A percentile compares a stretch with the other conserved stretches of the same genome.
phyloP scores from a whole-genome alignment of 345 rosid species.

The Fremontodendron californicum region DNA sequence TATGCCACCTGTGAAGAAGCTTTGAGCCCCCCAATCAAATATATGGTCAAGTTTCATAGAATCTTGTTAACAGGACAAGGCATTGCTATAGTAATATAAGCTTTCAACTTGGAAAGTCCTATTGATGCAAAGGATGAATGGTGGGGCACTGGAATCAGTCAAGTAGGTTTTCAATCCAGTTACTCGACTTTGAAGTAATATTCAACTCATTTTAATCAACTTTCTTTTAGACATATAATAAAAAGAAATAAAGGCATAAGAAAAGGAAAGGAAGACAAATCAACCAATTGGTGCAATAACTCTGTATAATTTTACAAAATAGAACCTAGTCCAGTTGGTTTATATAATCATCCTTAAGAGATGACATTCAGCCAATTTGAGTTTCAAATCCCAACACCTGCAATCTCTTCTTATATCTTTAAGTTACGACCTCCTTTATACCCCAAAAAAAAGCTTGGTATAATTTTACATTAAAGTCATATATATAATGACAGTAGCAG shows the following conservation, averaged over 20 bases:
- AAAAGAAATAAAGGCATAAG: slow-evolving; percentile 1
- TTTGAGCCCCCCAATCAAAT: not conserved
- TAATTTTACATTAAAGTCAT: not conserved
- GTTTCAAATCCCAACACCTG: no score
- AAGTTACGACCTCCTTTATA: no score
- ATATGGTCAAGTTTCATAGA: not conserved
- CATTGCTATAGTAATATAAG: not conserved
- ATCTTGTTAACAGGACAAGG: not conserved
- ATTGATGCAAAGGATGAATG: not conserved
- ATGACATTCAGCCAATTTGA: no score
- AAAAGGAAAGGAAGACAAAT: not conserved
- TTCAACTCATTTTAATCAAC: not conserved
- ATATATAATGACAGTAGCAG: not conserved
- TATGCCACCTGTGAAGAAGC: not conserved
- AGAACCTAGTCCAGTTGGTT: not conserved
- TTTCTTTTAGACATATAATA: not conserved
- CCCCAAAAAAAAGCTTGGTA: no score
- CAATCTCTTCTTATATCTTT: not conserved
- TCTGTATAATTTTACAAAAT: not conserved
- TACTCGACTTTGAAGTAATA: not conserved
- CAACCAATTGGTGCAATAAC: slow-evolving; percentile 2
- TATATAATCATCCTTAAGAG: no score
- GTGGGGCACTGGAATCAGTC: not conserved
- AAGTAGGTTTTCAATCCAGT: not conserved
- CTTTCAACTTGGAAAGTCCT: not conserved